Evolutionary conservation across 164 flowering plant genomes (phyloP).

Genomic region (Tinospora cordifolia): DNA sequence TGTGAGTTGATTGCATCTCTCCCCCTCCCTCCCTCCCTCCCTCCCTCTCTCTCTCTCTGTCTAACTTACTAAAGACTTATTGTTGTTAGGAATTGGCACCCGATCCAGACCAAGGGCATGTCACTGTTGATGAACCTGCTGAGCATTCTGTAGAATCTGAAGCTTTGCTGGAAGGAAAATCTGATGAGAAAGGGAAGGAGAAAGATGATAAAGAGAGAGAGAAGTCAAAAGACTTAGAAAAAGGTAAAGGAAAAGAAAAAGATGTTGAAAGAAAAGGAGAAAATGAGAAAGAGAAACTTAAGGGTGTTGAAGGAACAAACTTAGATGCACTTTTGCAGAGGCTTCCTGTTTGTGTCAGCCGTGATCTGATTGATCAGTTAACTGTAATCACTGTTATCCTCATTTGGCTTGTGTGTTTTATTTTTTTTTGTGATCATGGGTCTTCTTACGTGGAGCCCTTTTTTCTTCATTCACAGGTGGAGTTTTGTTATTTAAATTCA

Average conservation of each 20-base stretch:
- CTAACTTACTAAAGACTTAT: constrained; percentile 10
- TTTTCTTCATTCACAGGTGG: constrained; percentile 54
- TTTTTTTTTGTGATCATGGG: neutral
- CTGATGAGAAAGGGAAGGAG: constrained; percentile 57
- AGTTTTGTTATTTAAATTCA: constrained; percentile 91
- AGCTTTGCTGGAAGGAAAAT: constrained; percentile 45
- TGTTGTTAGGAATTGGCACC: constrained; percentile 45
- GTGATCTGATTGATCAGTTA: constrained; percentile 91
- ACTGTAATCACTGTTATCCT: constrained; percentile 48
- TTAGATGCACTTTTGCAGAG: constrained; percentile 84
- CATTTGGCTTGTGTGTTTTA: constrained; percentile 2
- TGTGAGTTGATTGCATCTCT: neutral
- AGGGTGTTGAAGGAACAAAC: constrained; percentile 73
- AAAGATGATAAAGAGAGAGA: constrained; percentile 73
- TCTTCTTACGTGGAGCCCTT: neutral
- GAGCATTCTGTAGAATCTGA: constrained; percentile 47
- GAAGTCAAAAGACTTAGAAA: constrained; percentile 53
- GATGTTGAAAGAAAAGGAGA: constrained; percentile 68
- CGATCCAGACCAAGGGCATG: constrained; percentile 57
- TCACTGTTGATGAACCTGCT: constrained; percentile 31
- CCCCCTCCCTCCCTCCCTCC: no score
- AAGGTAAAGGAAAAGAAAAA: constrained; percentile 73
- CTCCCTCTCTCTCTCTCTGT: neutral
- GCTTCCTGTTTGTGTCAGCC: constrained; percentile 95
- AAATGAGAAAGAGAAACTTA: constrained; percentile 74